phyloP scores from a whole-genome alignment of 1,284 basidiomycete genomes.

The Ganoderma leucocontextum region DNA sequence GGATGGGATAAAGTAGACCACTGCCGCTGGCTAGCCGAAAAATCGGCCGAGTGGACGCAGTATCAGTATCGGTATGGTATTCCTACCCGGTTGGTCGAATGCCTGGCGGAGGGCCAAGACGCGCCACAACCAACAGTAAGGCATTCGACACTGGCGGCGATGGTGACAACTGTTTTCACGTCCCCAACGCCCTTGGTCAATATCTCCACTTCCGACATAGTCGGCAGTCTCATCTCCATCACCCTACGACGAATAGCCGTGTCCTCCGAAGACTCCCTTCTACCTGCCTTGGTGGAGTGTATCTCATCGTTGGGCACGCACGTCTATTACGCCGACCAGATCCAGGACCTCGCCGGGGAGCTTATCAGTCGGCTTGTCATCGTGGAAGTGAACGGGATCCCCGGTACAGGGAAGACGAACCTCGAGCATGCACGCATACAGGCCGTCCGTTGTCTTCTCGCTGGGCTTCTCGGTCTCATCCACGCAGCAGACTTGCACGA shows the following conservation, averaged over 20 bases:
- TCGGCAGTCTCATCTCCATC: constrained; percentile 80
- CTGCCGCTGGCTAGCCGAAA: constrained; percentile 85
- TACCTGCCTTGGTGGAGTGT: constrained; percentile 80
- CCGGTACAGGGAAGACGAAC: constrained; percentile 53
- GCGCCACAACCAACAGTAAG: constrained; percentile 57
- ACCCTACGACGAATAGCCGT: constrained; percentile 77
- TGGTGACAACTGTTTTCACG: constrained; percentile 87
- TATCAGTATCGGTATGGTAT: constrained; percentile 94
- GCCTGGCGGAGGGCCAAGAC: constrained; percentile 77
- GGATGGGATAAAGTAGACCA: constrained; percentile 82
- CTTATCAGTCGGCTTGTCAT: constrained; percentile 79
- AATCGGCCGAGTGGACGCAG: constrained; percentile 84
- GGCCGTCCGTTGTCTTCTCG: constrained; percentile 78
- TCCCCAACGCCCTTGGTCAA: constrained; percentile 88
- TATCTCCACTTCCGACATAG: constrained; percentile 89
- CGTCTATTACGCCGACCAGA: constrained; percentile 96
- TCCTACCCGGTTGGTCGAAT: constrained; percentile 87
- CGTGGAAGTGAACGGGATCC: constrained; percentile 72
- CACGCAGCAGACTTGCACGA: constrained; percentile 65
- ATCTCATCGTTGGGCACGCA: constrained; percentile 89
- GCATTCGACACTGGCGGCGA: constrained; percentile 78
- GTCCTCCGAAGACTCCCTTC: constrained; percentile 70
- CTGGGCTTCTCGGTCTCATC: constrained; percentile 79
- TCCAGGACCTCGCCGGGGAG: constrained; percentile 92
- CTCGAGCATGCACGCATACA: constrained; percentile 62